Evolutionary conservation across 352 stramenopile genomes (phyloP), one percentile per base, ranked within the genome.

Genomic region (Phytophthora syringae): DNA sequence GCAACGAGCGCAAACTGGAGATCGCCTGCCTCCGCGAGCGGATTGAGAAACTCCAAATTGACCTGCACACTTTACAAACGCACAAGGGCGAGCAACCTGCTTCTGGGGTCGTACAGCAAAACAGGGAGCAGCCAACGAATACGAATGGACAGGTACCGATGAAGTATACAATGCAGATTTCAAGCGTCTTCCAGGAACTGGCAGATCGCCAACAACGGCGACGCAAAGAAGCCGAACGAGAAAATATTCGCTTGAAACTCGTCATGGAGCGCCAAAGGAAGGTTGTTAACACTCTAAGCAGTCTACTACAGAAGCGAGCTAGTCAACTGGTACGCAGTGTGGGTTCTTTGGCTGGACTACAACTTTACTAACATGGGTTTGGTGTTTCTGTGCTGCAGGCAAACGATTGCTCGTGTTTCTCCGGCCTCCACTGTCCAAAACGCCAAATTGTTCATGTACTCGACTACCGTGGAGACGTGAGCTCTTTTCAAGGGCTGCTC

Each of bases 201-300:
- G 55, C 70, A 3, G 48, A 50, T 16, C 60, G 58, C 6, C 68
- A 76, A n/a, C 58, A 60, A 12, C 57, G 39, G 11, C 54, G 55
- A 13, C 55, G 65, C 5, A 58, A 67, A 37, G 55, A 70, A 34
- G 60, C 64, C 11, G 68, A 78, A 30, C 67, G 54, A 11, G 64
- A 78, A n/a, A 78, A 78, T 32, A 70, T 71, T 12, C 69, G 49
- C 18, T 65, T 78, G 13, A 74, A 70, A 49, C 49, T 68, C 11
- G 28, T 79, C 47, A 54, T 88, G 28, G 74, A 85, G 32, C 65
- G 72, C 15, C 76, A 88, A 37, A 64, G 70, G 43, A 77, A 72
- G 30, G 67, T 84, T 11, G 69, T 67, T 21, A 73, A 63, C 37
- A 72, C 53, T 5, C 52, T 88, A 13, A 67, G 72, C 40, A 70